Percentiles rank a stretch among this genome's conserved stretches.
phyloP scores from a whole-genome alignment of 176 grass and related monocot species.

The Carex scoparia region DNA sequence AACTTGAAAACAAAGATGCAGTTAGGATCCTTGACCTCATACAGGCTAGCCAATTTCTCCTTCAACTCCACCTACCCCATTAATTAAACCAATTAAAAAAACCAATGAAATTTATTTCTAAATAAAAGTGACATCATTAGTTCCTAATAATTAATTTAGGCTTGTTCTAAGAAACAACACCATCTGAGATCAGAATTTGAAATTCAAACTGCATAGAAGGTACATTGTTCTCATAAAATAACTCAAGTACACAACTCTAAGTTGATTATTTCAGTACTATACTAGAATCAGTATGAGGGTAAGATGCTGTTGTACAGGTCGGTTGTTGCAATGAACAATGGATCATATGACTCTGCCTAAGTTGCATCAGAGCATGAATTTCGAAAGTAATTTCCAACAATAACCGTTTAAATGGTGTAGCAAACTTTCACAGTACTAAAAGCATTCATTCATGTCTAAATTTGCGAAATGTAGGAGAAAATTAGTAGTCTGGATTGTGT shows the following conservation, averaged over 20 bases:
- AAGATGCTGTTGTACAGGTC: not conserved
- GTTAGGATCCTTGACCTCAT: slow-evolving; percentile 79
- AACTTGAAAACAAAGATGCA: slow-evolving; percentile 99
- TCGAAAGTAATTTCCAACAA: not conserved
- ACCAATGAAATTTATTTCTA: not conserved
- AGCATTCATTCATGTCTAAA: not conserved
- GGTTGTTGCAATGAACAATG: not conserved
- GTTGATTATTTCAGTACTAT: not conserved
- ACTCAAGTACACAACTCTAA: not conserved
- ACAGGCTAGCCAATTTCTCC: slow-evolving; percentile 50
- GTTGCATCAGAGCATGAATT: not conserved
- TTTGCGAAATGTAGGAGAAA: not conserved
- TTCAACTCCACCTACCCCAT: slow-evolving; percentile 65
- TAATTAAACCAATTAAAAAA: not conserved
- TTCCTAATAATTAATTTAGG: not conserved
- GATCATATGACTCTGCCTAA: too few species aligned
- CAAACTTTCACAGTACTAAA: not conserved
- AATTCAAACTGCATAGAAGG: not conserved
- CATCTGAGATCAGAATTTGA: not conserved
- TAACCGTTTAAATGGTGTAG: not conserved
- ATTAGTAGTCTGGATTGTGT: not conserved
- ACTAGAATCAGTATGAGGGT: not conserved
- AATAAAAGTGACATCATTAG: not conserved
- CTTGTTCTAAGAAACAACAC: not conserved
- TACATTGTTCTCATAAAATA: not conserved